Percentiles rank a stretch among this genome's conserved stretches.
These are phyloP conservation scores for Leccinum subrobustum DNA, from an alignment of 1,284 basidiomycete genomes.

Conservation along the genomic window DNA sequence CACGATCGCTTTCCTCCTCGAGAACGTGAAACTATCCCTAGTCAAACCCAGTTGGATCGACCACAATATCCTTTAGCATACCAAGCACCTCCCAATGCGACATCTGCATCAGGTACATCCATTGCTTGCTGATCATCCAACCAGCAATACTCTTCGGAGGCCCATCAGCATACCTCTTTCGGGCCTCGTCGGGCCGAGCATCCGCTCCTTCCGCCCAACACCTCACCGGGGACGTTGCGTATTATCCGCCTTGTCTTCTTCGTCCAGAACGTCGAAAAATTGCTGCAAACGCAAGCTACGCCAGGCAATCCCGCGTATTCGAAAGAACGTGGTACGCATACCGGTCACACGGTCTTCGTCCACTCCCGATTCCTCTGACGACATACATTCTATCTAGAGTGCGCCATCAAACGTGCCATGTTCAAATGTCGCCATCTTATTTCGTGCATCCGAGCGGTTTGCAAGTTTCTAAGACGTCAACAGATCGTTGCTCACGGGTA, in stretches of 20 bases:
- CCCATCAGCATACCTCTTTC: slow-evolving; percentile 48
- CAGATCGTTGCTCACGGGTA: too few relatives aligned
- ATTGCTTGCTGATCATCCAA: slow-evolving; percentile 76
- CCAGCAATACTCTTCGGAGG: slow-evolving; percentile 61
- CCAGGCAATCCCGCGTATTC: slow-evolving; percentile 58
- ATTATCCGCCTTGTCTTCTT: slow-evolving; percentile 48
- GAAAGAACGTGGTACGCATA: slow-evolving; percentile 37
- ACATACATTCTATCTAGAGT: slow-evolving; percentile 72
- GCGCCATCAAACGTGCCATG: slow-evolving; percentile 54
- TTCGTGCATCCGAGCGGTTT: too few relatives aligned
- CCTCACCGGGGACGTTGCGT: slow-evolving; percentile 54
- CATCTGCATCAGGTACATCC: slow-evolving; percentile 44
- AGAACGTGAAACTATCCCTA: slow-evolving; percentile 45
- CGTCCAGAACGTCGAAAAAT: slow-evolving; percentile 59
- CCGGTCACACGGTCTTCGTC: slow-evolving; percentile 39
- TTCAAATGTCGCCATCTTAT: too few relatives aligned
- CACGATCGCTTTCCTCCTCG: slow-evolving; percentile 56
- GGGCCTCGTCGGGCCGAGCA: slow-evolving; percentile 44
- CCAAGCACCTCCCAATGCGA: slow-evolving; percentile 47
- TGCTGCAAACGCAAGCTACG: slow-evolving; percentile 57
- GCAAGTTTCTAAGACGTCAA: too few relatives aligned
- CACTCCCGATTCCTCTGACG: slow-evolving; percentile 68
- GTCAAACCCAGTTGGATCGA: slow-evolving; percentile 48
- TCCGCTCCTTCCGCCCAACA: slow-evolving; percentile 51
- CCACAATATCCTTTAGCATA: slow-evolving; percentile 42